Percentiles rank a stretch among this genome's conserved stretches.
These are phyloP conservation scores for Monosporascus cannonballus DNA, from an alignment of 2,329 filamentous ascomycete species.

Conservation along the genomic window DNA sequence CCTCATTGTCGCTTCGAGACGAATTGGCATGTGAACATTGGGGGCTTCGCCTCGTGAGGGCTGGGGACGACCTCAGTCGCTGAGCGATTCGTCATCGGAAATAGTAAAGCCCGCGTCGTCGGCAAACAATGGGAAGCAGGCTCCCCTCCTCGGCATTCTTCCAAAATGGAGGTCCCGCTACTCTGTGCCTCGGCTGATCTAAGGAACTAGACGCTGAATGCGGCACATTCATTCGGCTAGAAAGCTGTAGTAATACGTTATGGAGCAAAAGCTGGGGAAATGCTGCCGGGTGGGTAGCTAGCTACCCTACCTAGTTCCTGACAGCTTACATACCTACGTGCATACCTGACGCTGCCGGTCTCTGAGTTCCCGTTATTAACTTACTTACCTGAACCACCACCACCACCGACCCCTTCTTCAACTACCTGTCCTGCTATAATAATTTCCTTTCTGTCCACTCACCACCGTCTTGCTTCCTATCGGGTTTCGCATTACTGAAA, in stretches of 20 bases:
- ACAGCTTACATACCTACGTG: neutral
- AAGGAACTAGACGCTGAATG: neutral
- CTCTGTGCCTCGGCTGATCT: neutral
- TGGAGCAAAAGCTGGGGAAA: neutral
- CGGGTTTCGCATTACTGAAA: neutral
- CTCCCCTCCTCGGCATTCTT: neutral
- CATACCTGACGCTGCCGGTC: neutral
- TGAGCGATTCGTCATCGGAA: neutral
- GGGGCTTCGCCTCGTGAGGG: neutral
- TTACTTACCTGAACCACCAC: neutral
- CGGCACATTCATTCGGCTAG: neutral
- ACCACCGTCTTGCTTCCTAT: neutral
- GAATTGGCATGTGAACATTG: neutral
- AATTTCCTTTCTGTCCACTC: too few relatives aligned
- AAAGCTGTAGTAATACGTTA: neutral
- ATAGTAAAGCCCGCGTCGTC: neutral
- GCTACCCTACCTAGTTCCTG: neutral
- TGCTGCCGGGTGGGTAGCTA: neutral
- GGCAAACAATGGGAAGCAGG: neutral
- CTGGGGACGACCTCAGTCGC: neutral
- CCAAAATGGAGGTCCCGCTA: neutral
- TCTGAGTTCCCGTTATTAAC: neutral
- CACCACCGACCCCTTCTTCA: neutral
- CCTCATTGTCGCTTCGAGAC: neutral
- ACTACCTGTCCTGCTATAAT: too few relatives aligned